Evolutionary conservation across 495 filamentous ascomycete genomes (phyloP).

Genomic region (Neurospora sp.): DNA sequence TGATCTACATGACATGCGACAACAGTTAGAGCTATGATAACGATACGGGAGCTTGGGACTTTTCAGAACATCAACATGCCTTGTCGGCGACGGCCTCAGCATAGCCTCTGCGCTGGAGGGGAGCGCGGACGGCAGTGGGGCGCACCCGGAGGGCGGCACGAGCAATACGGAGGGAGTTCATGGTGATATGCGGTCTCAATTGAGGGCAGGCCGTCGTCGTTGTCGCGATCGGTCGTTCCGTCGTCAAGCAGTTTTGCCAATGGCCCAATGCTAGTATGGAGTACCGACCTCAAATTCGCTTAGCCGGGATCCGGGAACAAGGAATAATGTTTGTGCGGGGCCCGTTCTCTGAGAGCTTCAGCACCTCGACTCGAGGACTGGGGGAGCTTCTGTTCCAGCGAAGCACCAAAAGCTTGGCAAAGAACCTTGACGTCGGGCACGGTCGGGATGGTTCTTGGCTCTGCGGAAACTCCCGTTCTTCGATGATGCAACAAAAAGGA

Average conservation of each 20-base stretch:
- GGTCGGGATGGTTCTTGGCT: not conserved
- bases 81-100: slow-evolving; percentile 85
- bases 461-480: not conserved
- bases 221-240: slow-evolving; percentile 17
- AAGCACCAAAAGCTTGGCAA: not conserved
- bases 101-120: slow-evolving; percentile 76
- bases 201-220: slow-evolving; percentile 26
- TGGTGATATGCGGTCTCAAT: slow-evolving; percentile 49
- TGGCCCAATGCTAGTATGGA: not conserved
- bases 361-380: not conserved
- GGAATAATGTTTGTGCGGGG: slow-evolving; percentile 26
- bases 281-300: slow-evolving; percentile 22
- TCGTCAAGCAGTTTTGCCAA: slow-evolving; percentile 30
- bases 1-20: slow-evolving; percentile 56
- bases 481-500: not conserved
- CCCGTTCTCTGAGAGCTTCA: not conserved
- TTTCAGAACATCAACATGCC: slow-evolving; percentile 24
- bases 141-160: slow-evolving; percentile 74
- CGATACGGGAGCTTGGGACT: slow-evolving; percentile 8
- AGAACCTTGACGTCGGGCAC: not conserved
- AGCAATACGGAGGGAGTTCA: slow-evolving; percentile 88
- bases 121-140: slow-evolving; percentile 55
- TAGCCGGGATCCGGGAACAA: slow-evolving; percentile 23
- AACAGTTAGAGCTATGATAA: slow-evolving; percentile 9
- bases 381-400: not conserved